These are phyloP conservation scores for Vitellaria paradoxa DNA, from an alignment of 179 eudicot genomes.

Conservation along the genomic window DNA sequence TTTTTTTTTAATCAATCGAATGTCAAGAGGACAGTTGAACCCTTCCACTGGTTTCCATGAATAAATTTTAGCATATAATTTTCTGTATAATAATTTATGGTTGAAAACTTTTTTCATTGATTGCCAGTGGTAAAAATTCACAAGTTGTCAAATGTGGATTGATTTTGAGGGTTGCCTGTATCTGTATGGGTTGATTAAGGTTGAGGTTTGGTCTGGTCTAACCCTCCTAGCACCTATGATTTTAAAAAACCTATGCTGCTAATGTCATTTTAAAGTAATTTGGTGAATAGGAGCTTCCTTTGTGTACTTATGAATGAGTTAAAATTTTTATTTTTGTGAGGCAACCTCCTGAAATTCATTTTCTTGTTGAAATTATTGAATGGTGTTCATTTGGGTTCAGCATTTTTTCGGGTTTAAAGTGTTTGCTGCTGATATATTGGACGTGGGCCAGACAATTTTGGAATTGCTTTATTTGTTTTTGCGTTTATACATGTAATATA, in stretches of 20 bases:
- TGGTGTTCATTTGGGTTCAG: neutral
- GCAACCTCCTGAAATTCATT: neutral
- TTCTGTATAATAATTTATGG: neutral
- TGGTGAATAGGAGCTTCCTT: neutral
- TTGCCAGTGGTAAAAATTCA: neutral
- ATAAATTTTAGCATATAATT: neutral
- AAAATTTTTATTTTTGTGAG: neutral
- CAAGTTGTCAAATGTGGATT: neutral
- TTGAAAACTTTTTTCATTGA: neutral
- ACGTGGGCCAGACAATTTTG: neutral
- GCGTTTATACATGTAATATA: neutral
- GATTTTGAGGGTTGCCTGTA: conserved; percentile 1
- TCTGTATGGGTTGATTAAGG: neutral
- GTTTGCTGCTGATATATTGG: neutral
- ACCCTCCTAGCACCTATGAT: neutral
- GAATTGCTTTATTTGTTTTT: neutral
- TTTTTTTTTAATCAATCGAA: neutral
- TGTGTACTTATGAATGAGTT: neutral
- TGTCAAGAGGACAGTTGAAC: neutral
- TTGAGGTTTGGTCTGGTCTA: neutral
- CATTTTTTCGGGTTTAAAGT: neutral
- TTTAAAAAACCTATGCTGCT: neutral
- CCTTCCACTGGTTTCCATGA: neutral
- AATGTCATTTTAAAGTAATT: neutral
- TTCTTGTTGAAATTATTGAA: neutral